Percentiles rank a stretch among this genome's conserved stretches.
phyloP scores from a whole-genome alignment of 2,329 filamentous ascomycete genomes.

The Ophiostoma australiae region DNA sequence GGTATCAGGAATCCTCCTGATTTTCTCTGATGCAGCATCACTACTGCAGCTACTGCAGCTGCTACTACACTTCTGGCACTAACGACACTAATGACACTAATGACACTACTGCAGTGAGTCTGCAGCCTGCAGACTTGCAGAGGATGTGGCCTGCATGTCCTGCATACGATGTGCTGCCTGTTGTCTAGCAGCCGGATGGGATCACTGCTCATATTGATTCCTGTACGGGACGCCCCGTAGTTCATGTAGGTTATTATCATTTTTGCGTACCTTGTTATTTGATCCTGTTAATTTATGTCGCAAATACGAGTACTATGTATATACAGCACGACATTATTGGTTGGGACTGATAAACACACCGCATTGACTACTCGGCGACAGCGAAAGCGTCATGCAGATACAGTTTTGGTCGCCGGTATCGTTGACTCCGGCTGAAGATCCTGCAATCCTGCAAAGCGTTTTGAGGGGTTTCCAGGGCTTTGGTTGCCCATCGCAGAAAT shows the following conservation, averaged over 20 bases:
- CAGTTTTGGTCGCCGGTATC: neutral
- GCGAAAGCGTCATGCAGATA: neutral
- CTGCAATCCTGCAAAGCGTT: neutral
- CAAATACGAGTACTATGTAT: no score
- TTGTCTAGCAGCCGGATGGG: neutral
- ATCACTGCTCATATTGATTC: neutral
- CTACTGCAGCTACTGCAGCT: neutral
- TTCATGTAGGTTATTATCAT: neutral
- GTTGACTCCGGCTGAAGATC: neutral
- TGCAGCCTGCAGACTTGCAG: neutral
- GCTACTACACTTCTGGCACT: neutral
- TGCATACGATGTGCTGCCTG: neutral
- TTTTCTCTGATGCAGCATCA: neutral
- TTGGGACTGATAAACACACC: neutral
- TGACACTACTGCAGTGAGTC: constrained; percentile 1
- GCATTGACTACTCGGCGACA: neutral
- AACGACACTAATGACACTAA: constrained; percentile 2
- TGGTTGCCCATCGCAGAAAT: neutral
- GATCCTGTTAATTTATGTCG: neutral
- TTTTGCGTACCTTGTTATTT: neutral
- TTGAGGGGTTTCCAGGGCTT: neutral
- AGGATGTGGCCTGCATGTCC: neutral
- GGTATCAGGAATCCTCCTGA: neutral
- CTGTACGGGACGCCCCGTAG: constrained; percentile 6
- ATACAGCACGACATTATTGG: neutral